Evolutionary conservation across 2,329 filamentous ascomycete species (phyloP).

Genomic region (Epichloe gansuensis): DNA sequence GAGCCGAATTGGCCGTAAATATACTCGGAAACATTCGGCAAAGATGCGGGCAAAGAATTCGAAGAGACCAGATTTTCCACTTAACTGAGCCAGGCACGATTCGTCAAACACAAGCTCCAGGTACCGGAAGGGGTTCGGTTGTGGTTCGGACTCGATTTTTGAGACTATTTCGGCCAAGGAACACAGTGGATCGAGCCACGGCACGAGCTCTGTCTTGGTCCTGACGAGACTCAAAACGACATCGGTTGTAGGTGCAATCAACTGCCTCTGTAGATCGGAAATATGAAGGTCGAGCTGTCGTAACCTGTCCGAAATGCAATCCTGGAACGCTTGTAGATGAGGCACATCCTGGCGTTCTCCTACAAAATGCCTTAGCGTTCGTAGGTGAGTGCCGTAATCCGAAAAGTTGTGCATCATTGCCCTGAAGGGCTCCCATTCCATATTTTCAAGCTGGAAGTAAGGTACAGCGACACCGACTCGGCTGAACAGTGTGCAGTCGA

Average conservation of each 20-base stretch:
- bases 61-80: conserved; percentile 50
- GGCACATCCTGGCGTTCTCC: conserved; percentile 34
- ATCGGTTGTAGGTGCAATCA: conserved; percentile 40
- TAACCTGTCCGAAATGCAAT: conserved; percentile 45
- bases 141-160: conserved; percentile 36
- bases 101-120: conserved; percentile 67
- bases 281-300: conserved; percentile 44
- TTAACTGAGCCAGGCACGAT: conserved; percentile 55
- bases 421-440: conserved; percentile 37
- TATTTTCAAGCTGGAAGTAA: conserved; percentile 32
- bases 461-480: conserved; percentile 24
- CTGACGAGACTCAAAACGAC: conserved; percentile 54
- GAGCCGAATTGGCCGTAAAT: conserved; percentile 61
- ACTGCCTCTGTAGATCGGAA: conserved; percentile 44
- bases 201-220: conserved; percentile 43
- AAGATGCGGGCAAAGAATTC: conserved; percentile 55
- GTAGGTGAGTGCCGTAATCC: conserved; percentile 32
- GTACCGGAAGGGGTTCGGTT: conserved; percentile 51
- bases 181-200: conserved; percentile 40
- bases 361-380: conserved; percentile 32
- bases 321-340: conserved; percentile 59
- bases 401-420: conserved; percentile 34
- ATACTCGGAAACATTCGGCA: conserved; percentile 69
- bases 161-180: conserved; percentile 49
- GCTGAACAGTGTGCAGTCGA: conserved; percentile 61